phyloP scores from a whole-genome alignment of 1,284 basidiomycete genomes.

The Rhodotorula sp. region DNA sequence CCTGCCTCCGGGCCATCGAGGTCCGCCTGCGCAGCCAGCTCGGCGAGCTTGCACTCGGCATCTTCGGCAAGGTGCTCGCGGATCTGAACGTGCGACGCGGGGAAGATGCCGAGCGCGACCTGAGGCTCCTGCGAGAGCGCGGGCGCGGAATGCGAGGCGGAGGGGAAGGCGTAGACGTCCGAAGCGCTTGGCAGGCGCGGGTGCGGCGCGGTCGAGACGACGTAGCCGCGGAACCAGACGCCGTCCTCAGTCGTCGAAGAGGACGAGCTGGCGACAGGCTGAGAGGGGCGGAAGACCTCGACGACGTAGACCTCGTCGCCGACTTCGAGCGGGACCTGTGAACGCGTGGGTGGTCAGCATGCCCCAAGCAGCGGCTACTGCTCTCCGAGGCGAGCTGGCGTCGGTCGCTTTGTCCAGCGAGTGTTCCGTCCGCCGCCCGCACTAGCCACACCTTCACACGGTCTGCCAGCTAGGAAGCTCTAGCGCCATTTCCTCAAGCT shows the following conservation, averaged over 20 bases:
- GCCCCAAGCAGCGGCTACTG: no score
- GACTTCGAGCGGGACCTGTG: slow-evolving; percentile 57
- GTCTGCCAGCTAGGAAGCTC: no score
- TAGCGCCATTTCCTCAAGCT: no score
- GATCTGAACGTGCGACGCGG: slow-evolving; percentile 83
- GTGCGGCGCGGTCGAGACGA: slow-evolving; percentile 72
- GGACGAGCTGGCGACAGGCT: slow-evolving; percentile 3
- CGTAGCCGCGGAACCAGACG: slow-evolving; percentile 61
- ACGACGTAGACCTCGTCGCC: slow-evolving; percentile 97
- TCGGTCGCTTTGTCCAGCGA: no score
- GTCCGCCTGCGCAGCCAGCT: slow-evolving; percentile 53
- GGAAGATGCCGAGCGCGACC: slow-evolving; percentile 95
- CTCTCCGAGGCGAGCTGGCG: no score
- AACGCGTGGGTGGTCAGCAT: not conserved
- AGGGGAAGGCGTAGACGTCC: slow-evolving; percentile 40
- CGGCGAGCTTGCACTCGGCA: slow-evolving; percentile 79
- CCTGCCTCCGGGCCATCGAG: not conserved
- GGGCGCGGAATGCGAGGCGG: slow-evolving; percentile 23
- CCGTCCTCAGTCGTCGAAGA: slow-evolving; percentile 8
- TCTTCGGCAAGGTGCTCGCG: slow-evolving; percentile 79
- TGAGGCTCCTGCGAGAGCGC: slow-evolving; percentile 53
- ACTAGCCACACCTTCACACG: no score
- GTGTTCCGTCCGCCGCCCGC: no score
- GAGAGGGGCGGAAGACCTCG: slow-evolving; percentile 56
- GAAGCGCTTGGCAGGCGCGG: slow-evolving; percentile 32